Base-by-base conservation (phyloP, 1,139 yeast genomes). In the Blastobotrys niveus region DNA sequence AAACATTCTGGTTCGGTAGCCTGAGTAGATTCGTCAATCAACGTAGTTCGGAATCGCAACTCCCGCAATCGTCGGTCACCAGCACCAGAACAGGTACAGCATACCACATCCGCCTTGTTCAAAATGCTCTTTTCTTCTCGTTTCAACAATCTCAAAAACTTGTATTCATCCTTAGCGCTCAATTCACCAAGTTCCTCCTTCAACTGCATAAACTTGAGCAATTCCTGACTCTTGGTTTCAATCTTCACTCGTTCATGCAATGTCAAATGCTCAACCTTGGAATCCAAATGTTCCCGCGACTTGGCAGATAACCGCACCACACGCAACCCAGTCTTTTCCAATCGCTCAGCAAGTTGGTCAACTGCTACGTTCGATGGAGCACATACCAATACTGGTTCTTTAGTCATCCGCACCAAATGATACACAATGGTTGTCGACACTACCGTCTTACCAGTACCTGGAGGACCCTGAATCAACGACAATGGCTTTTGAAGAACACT, bases 341-440 rank as follows among this genome's bases (percentile, higher is more conserved):
- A 69, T 56, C 88, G 82, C 7, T 74, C 75, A 1, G 96, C 88
- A 47, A 89, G 71, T 66, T 89, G 96, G 63, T 89, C 96, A 34
- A 86, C 96, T 0, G 96, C 96, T 45, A 89, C 91, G 64, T 89
- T 89, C 18, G 96, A 87, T 14, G 96, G 96, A 2, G 96, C 96
- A 71, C 96, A 87, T 2, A 88, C 96, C 40, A 89, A 70, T 6
- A 88, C 79, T 36, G 75, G 73, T 47, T 75, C 74, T 46, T 73
- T 71, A 53, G 77, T 77, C 50, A 80, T 60, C 47, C 76, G 76
- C 2, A 79, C 72, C 49, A 88, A 67, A 57, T 87, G 95, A 57
- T 84, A 83, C 22, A 88, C 77, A 52, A 89, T 85, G 0, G 95
- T 82, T 3, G 96, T 93, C 0, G 96, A 86, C 0, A 95, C 88